These are phyloP conservation scores for Aspergillus sclerotiicarbonarius DNA, from an alignment of 495 filamentous ascomycete genomes.

Conservation along the genomic window DNA sequence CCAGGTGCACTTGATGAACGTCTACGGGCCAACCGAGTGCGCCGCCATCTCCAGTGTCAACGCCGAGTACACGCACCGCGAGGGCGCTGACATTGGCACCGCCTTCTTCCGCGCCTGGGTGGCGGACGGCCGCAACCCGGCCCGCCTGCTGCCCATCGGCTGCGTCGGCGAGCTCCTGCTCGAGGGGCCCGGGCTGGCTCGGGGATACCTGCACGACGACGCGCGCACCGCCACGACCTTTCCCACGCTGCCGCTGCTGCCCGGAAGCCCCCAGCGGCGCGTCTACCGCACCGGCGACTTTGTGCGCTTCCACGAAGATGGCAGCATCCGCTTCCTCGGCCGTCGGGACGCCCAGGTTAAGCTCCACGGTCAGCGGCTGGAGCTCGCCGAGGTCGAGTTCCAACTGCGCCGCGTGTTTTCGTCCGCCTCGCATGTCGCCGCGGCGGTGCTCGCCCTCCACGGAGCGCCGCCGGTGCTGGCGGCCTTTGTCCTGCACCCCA, in stretches of 20 bases:
- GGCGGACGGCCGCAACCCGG: constrained; percentile 29
- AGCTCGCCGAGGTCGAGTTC: constrained; percentile 5
- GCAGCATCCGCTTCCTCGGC: neutral
- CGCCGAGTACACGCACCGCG: constrained; percentile 9
- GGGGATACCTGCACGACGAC: constrained; percentile 35
- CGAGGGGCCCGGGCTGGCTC: constrained; percentile 37
- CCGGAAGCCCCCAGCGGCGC: neutral
- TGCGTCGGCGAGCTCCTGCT: constrained; percentile 42
- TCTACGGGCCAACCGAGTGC: constrained; percentile 40
- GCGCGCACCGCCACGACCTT: constrained; percentile 17
- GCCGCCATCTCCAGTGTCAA: constrained; percentile 17
- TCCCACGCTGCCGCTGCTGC: neutral
- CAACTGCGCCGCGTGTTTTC: neutral
- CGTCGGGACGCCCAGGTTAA: neutral
- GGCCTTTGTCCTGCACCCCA: neutral
- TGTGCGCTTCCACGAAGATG: neutral
- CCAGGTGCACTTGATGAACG: neutral
- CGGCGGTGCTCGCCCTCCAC: no score
- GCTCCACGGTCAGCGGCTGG: constrained; percentile 2
- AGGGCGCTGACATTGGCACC: constrained; percentile 28
- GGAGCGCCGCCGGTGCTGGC: neutral
- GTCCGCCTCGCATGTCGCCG: no score
- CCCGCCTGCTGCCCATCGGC: constrained; percentile 38
- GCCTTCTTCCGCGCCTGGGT: constrained; percentile 27
- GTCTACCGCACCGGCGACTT: neutral